A percentile compares a stretch with the other conserved stretches of the same genome.
Evolutionary conservation across 495 filamentous ascomycete species (phyloP).

Genomic region (Penicillium coffeae): DNA sequence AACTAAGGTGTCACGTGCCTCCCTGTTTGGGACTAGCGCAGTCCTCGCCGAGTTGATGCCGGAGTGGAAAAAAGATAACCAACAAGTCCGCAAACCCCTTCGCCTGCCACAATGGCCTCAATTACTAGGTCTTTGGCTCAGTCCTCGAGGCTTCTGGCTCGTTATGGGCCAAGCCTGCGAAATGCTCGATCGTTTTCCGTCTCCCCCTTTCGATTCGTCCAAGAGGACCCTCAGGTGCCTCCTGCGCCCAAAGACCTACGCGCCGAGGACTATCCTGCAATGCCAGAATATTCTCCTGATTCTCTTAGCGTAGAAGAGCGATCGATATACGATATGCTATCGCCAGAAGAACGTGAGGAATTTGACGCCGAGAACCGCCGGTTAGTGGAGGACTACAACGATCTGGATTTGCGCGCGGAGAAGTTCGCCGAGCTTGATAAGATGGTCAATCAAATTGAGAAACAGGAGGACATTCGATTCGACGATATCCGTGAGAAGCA

Average conservation of each 20-base stretch:
- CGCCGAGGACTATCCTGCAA: conserved; percentile 29
- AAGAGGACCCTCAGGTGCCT: conserved; percentile 36
- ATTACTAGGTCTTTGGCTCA: conserved; percentile 38
- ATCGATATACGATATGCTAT: conserved; percentile 45
- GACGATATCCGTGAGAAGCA: conserved; percentile 26
- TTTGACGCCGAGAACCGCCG: conserved; percentile 41
- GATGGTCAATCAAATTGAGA: conserved; percentile 30
- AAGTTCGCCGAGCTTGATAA: conserved; percentile 32
- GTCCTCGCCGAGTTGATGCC: conserved; percentile 12
- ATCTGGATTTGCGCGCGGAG: conserved; percentile 26
- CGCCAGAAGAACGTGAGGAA: conserved; percentile 40
- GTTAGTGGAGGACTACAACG: conserved; percentile 39
- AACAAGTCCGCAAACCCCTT: conserved; percentile 5
- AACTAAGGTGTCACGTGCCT: too few species aligned
- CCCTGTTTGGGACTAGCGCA: conserved; percentile 11
- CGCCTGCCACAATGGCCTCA: conserved; percentile 37
- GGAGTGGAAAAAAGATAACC: conserved; percentile 15
- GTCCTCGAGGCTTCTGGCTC: conserved; percentile 28
- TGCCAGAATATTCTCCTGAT: conserved; percentile 40
- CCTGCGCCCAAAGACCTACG: conserved; percentile 28
- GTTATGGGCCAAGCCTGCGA: conserved; percentile 23
- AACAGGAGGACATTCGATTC: conserved; percentile 30
- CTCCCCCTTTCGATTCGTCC: conserved; percentile 32
- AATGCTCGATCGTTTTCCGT: conserved; percentile 38
- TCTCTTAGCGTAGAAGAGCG: conserved; percentile 38